Evolutionary conservation across 164 flowering plant species (phyloP), one percentile per base, ranked within the genome.

Genomic region (Pachysandra terminalis): DNA sequence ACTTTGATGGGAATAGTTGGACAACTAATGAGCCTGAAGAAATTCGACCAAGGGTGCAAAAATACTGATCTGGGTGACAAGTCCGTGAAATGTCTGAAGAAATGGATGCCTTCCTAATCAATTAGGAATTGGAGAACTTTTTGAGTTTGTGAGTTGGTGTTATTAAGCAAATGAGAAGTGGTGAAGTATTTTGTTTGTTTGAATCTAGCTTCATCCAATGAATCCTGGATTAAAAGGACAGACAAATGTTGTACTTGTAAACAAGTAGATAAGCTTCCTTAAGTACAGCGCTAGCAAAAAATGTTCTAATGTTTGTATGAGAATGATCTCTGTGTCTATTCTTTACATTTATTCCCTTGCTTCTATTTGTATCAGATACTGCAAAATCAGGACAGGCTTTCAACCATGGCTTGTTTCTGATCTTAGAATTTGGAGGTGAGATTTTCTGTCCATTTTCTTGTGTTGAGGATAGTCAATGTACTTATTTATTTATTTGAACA

Each of bases 401-500:
- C 51, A 23, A 45, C 48, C 54, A 41, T 23, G 17, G 5, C 19
- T 59, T 19, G 13, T 27, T 65, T 68, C 16, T 17, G 23, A 12
- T 37, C 60, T 68, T 9, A 24, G 19, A 32, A 60, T 56, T 37
- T 72, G 15, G 1, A 32, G 67, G 45, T 72, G 62, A 3, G 70
- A 48, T 61, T 80, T 76, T 48, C 74, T 77, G 2, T 74, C 78
- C 75, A 77, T 69, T 70, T 71, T 41, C 35, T 77, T 28, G 19
- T 56, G 27, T 56, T 63, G 71, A 17, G 74, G 35, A 58, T 65
- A 76, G 7, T 80, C 78, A 54, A 68, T 70, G 45, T 63, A 76
- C 48, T 14, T 77, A n/a, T 32, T 32, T 32, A 76, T 72, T 32
- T 74, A 71, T 69, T 79, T 79, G 69, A 76, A 74, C 54, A 58